Base-by-base conservation (phyloP, 495 filamentous ascomycete species). In the Xylaria acuta region DNA sequence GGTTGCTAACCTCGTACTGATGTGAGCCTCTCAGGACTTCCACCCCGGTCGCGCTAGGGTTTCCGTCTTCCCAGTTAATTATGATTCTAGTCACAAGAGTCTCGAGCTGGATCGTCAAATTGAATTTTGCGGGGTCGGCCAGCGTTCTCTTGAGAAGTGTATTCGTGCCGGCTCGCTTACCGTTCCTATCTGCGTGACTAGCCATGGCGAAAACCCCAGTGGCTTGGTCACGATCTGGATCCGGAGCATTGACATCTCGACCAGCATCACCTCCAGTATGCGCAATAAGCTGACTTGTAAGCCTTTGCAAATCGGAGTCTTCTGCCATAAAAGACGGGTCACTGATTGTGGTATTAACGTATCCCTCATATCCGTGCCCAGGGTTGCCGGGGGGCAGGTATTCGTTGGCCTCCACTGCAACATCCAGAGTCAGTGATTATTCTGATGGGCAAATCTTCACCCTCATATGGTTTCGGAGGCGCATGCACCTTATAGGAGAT, bases 31-130 rank as follows among this genome's bases (percentile, higher is more conserved):
- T 64, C 67, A 86, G 77, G 41, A 84, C 77, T 54, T 86, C 82
- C 18, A 86, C 83, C 20, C 84, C 84, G 64, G 84, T 80, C 11
- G 84, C 84, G 1, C 74, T 77, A 27, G 82, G 83, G 12, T 74
- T 72, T 20, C 69, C 70, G 18, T 71, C 73, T 27, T 71, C 67
- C 58, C 71, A 65, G 43, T 69, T 64, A 70, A 87, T 85, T n/a
- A 86, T 65, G 0, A 87, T 80, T 25, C 77, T 80, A 41, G 85
- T 87, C 2, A 83, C 85, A 45, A 87, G 78, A 12, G 82, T 82
- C 73, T 85, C 79, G 12, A 85, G 82, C 72, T 83, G 75, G n/a
- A 87, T 71, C 0, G 84, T 86, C 27, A 87, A 68, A 11, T 83
- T 82, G 53, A 80, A 84, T 45, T 84, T 82, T 49, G 78, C 80